Conservation (phyloP, 805 yeast genomes). For the Candida piceae region DNA sequence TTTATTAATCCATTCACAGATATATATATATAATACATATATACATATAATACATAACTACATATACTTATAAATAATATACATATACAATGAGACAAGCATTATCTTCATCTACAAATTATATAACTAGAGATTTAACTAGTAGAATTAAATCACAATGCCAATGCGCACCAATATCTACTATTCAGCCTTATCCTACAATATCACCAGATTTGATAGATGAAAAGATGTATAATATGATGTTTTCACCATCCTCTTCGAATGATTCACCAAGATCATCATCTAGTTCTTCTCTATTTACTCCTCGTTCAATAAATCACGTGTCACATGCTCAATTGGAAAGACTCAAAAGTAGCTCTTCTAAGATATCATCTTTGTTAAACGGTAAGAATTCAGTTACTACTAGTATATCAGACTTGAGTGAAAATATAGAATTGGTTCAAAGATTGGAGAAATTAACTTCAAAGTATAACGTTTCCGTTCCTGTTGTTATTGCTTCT, state of each 20-base stretch:
- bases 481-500: conserved; percentile 19
- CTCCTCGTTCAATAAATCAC: background rate
- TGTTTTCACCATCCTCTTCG: background rate
- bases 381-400: background rate
- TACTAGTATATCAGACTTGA: background rate
- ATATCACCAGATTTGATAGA: conserved; percentile 15
- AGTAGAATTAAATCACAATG: conserved; percentile 6
- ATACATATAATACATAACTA: too few species aligned
- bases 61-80: background rate
- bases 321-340: conserved; percentile 23
- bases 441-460: conserved; percentile 18
- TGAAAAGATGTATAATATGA: conserved; percentile 8
- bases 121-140: conserved; percentile 9
- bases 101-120: conserved; percentile 4
- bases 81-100: conserved; percentile 12
- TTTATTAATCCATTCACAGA: background rate
- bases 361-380: conserved; percentile 13
- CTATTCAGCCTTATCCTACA: background rate
- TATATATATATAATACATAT: background rate
- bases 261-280: conserved; percentile 1
- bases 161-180: background rate
- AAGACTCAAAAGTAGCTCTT: conserved; percentile 15
- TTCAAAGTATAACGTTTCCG: conserved; percentile 19
- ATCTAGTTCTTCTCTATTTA: conserved; percentile 1
- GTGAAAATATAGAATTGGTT: conserved; percentile 13